phyloP scores from a whole-genome alignment of 768 basidiomycete species.

The Termitomyces sp. region DNA sequence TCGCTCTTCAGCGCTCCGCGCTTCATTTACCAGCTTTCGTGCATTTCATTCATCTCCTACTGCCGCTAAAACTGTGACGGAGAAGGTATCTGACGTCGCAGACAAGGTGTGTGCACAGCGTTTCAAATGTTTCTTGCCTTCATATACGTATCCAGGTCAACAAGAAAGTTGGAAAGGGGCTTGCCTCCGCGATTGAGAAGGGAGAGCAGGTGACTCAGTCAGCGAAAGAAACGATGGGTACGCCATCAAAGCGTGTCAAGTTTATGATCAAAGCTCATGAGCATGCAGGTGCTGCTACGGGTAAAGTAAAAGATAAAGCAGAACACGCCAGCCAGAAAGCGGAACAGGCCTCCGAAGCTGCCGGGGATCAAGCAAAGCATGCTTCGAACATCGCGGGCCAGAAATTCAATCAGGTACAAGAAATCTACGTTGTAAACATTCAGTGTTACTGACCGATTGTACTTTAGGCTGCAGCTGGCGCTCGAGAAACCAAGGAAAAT shows the following conservation, averaged over 20 bases:
- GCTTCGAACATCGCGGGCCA: constrained; percentile 30
- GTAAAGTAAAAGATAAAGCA: constrained; percentile 35
- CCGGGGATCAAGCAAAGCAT: constrained; percentile 36
- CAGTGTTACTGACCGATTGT: neutral
- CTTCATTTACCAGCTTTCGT: constrained; percentile 18
- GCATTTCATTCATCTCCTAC: constrained; percentile 35
- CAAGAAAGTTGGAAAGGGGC: constrained; percentile 40
- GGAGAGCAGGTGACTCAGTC: constrained; percentile 41
- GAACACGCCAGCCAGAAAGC: constrained; percentile 31
- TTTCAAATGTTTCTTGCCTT: neutral
- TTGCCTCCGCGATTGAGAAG: constrained; percentile 47
- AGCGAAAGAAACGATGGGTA: constrained; percentile 43
- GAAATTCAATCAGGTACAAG: constrained; percentile 38
- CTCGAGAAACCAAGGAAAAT: constrained; percentile 35
- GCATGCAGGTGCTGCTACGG: constrained; percentile 32
- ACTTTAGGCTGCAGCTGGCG: constrained; percentile 30
- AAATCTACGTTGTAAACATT: too few relatives aligned
- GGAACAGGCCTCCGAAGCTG: constrained; percentile 29
- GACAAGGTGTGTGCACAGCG: constrained; percentile 32
- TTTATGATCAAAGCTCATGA: neutral
- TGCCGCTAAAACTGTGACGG: constrained; percentile 37
- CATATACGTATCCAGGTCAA: constrained; percentile 35
- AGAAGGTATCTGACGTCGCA: constrained; percentile 45
- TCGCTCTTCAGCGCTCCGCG: constrained; percentile 14
- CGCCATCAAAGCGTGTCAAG: neutral